Base-by-base conservation (phyloP, 2,329 filamentous ascomycete genomes). In the Penicillium carneum region DNA sequence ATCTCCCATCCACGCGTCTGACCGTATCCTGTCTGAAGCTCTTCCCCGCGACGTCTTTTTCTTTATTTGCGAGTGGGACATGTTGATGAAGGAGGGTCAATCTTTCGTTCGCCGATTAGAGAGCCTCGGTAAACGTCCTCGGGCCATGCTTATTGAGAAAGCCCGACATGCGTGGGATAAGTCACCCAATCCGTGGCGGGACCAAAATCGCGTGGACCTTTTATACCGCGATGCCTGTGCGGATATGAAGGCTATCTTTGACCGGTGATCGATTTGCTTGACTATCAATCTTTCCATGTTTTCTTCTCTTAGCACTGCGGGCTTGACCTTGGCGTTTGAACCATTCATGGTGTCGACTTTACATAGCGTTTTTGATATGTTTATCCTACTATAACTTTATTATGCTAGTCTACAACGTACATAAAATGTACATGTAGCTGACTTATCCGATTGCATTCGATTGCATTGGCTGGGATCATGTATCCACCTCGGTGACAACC, bases 51-150 rank as follows among this genome's bases (percentile, higher is more conserved):
- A 88, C 60, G 83, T 88, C 48, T 85, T 87, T 59, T 75, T 88
- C 66, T 86, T 85, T 70, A 84, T 86, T 45, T 88, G 87, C 71
- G 87, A 89, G 71, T 88, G 84, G 84, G 87, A 89, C 70, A 88
- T 88, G 86, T 77, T 89, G 14, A 78, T 88, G n/a, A 82, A 83
- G 14, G 87, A 89, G 71, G 87, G 85, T 6, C 76, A 81, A 63
- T 62, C 66, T 1, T 82, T 83, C 55, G 76, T 80, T 46, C 72
- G 77, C 12, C 74, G 77, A 12, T 65, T 83, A 36, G 71, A 81
- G 38, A 60, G 62, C 1, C 69, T 82, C 49, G 78, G 80, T 23
- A 83, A 83, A 63, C 75, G 74, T 6, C 78, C 82, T 4, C 75
- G 79, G 20, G 74, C 74, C 49, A 81, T 80, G 74, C 77, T 81